Percentiles rank a stretch among this genome's conserved stretches.
Conservation (phyloP, 805 yeast genomes). For the Candida dendrica region DNA sequence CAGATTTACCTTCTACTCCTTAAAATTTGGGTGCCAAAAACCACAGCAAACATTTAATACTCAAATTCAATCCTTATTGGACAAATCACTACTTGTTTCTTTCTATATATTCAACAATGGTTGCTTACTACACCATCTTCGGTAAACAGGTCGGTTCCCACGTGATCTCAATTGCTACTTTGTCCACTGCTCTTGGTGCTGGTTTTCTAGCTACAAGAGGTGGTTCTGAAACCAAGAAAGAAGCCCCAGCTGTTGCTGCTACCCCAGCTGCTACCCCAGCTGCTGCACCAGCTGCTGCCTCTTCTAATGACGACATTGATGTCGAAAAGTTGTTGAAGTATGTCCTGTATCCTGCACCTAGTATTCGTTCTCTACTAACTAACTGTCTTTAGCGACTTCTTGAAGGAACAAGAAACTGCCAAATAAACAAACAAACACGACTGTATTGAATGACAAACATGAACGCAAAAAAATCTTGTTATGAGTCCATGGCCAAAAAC, state of each 20-base stretch:
- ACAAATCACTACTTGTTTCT: too few relatives aligned
- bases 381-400: background rate
- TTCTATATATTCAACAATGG: constrained; percentile 14
- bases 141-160: constrained; percentile 23
- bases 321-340: constrained; percentile 26
- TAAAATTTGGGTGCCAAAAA: background rate
- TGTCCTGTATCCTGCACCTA: too few relatives aligned
- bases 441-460: too few relatives aligned
- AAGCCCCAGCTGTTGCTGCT: constrained; percentile 20
- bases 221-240: constrained; percentile 16
- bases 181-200: constrained; percentile 25
- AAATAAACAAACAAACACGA: background rate
- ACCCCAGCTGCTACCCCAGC: constrained; percentile 16
- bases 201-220: constrained; percentile 17
- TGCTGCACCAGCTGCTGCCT: constrained; percentile 15
- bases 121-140: constrained; percentile 20
- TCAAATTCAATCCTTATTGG: too few relatives aligned
- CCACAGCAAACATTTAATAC: too few relatives aligned
- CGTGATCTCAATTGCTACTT: constrained; percentile 25
- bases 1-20: too few relatives aligned
- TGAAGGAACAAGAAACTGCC: background rate
- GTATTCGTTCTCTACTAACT: too few relatives aligned
- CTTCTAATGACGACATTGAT: constrained; percentile 22
- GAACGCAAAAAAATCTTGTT: too few relatives aligned
- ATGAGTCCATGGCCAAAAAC: too few relatives aligned